Base-by-base conservation (phyloP, 2,329 filamentous ascomycete genomes). In the Stagonosporopsis rhizophila region DNA sequence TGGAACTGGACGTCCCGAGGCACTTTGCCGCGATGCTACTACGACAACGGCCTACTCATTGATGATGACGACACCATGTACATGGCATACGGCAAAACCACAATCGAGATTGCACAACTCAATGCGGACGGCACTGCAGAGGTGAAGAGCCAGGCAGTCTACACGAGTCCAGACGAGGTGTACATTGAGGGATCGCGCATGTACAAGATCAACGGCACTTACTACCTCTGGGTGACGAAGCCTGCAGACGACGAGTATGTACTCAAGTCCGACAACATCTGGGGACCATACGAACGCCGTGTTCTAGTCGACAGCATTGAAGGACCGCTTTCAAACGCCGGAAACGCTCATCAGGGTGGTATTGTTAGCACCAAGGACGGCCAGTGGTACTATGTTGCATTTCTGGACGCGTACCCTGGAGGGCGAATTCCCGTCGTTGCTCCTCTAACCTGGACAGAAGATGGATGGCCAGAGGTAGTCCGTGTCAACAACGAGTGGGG, bases 51-150 rank as follows among this genome's bases (percentile, higher is more conserved):
- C 0, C 68, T 87, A 0, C 67, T 87, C n/a, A 79, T 87, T 30
- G 84, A 87, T 45, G 82, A 85, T 22, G 79, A 86, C 28, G 84
- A 86, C 53, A 82, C 79, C 0, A 83, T 86, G 77, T 87, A 86
- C 47, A 80, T 87, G 0, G 82, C 79, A 0, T 85, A 85, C 61
- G 84, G 83, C 4, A 80, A 77, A 42, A 78, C 71, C 0, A 74
- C 80, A 2, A 78, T 87, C 47, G 73, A 60, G 8, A 78, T 87
- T 1, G 81, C 84, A 1, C 78, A 85, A 62, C 75, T 87, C 2
- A 79, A 78, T 15, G 58, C 69, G 0, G 81, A 86, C 53, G 82
- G 80, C 0, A 70, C 82, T 0, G 75, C 72, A 25, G 70, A 83
- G 45, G 78, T 81, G 11, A 77, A 75, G 39, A 75, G 75, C 0